These are phyloP conservation scores for Suillus brevipes DNA, from an alignment of 768 basidiomycete species.

Conservation along the genomic window DNA sequence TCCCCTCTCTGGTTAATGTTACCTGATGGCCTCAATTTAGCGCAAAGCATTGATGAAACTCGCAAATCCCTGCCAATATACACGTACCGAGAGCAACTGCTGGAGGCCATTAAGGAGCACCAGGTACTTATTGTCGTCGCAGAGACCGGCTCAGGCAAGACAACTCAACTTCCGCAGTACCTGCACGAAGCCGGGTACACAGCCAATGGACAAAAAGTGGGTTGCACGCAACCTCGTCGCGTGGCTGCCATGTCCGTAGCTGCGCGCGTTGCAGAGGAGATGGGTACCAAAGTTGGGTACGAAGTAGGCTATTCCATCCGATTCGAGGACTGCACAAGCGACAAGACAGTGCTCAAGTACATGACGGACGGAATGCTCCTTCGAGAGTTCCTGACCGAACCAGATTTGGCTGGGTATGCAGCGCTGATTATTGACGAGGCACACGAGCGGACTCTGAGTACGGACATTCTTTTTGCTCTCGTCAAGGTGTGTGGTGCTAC, in stretches of 20 bases:
- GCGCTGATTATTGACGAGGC: constrained; percentile 98
- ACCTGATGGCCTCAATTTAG: constrained; percentile 38
- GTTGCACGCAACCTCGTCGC: constrained; percentile 96
- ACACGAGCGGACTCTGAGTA: constrained; percentile 95
- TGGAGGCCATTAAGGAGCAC: constrained; percentile 85
- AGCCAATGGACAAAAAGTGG: constrained; percentile 77
- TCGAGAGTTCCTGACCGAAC: constrained; percentile 96
- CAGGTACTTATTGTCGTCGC: constrained; percentile 98
- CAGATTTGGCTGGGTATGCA: constrained; percentile 92
- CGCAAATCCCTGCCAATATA: constrained; percentile 94
- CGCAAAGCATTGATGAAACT: constrained; percentile 88
- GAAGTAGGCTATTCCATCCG: constrained; percentile 99
- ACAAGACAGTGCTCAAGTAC: constrained; percentile 98
- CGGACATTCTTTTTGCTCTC: constrained; percentile 97
- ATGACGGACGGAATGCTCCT: constrained; percentile 99
- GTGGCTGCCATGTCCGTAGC: constrained; percentile 99
- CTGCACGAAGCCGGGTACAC: constrained; percentile 98
- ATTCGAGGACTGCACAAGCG: constrained; percentile 99
- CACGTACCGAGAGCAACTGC: constrained; percentile 81
- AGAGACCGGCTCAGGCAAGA: constrained; percentile 98
- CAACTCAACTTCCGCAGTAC: constrained; percentile 97
- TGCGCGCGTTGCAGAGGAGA: constrained; percentile 97
- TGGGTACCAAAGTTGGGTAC: constrained; percentile 95
- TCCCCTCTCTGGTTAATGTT: constrained; percentile 1
- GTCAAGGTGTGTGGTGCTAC: constrained; percentile 77